Evolutionary conservation across 2,329 filamentous ascomycete genomes (phyloP).

Genomic region (Raffaelea ambrosiae): DNA sequence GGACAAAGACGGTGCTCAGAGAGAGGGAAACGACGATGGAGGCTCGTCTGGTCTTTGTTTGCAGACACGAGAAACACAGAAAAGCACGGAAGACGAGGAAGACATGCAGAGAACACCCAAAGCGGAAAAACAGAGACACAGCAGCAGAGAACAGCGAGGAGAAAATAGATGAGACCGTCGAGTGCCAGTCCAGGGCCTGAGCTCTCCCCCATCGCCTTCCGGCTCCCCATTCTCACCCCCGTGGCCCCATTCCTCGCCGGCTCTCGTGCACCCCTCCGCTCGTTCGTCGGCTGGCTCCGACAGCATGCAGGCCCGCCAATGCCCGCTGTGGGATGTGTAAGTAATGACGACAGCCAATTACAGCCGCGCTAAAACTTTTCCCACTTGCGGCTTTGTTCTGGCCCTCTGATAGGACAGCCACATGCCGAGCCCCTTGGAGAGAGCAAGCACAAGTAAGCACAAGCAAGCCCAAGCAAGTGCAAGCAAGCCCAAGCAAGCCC

Average conservation of each 20-base stretch:
- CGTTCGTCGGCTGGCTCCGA: neutral
- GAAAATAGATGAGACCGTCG: neutral
- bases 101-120: neutral
- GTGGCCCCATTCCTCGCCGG: neutral
- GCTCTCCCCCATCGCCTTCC: too few relatives aligned
- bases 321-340: constrained; percentile 8
- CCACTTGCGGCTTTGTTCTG: constrained; percentile 14
- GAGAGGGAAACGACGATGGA: too few relatives aligned
- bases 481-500: too few relatives aligned
- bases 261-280: too few relatives aligned
- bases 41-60: too few relatives aligned
- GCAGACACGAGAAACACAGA: too few relatives aligned
- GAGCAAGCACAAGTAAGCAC: too few relatives aligned
- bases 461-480: too few relatives aligned
- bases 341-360: constrained; percentile 19
- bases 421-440: neutral
- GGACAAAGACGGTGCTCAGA: too few relatives aligned
- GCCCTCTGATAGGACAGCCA: constrained; percentile 13
- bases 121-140: neutral
- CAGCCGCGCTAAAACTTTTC: constrained; percentile 14
- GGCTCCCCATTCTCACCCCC: neutral
- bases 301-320: neutral
- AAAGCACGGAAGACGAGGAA: too few relatives aligned
- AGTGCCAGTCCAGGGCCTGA: too few relatives aligned
- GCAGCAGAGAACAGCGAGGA: neutral